These are phyloP conservation scores for Colletotrichum tropicale DNA, from an alignment of 2,329 filamentous ascomycete genomes.

Conservation along the genomic window DNA sequence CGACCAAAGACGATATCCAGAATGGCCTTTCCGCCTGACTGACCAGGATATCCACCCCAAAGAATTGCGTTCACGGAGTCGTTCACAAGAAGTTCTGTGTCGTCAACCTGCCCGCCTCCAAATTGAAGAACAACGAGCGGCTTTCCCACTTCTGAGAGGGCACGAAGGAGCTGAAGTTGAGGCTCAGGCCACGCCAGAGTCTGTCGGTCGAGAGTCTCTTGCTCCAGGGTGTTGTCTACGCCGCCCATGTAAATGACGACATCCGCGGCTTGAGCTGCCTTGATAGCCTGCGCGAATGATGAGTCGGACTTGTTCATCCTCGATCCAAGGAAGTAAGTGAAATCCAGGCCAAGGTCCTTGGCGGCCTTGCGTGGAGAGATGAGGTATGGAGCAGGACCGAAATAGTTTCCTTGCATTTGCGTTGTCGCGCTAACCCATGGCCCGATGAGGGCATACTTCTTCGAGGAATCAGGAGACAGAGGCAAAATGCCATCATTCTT, in stretches of 20 bases:
- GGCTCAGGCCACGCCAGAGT: conserved; percentile 10
- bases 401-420: conserved; percentile 23
- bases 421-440: conserved; percentile 37
- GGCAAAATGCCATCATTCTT: conserved; percentile 60
- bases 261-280: conserved; percentile 60
- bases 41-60: conserved; percentile 65
- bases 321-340: conserved; percentile 32
- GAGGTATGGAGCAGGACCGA: conserved; percentile 24
- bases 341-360: conserved; percentile 30
- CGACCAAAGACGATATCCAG: conserved; percentile 58
- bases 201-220: conserved; percentile 63
- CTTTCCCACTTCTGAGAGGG: conserved; percentile 42
- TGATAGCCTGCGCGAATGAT: conserved; percentile 51
- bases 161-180: conserved; percentile 8
- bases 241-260: conserved; percentile 62
- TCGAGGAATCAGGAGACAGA: conserved; percentile 33
- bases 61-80: conserved; percentile 54
- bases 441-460: conserved; percentile 34
- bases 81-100: conserved; percentile 50
- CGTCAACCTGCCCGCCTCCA: conserved; percentile 59
- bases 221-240: conserved; percentile 52
- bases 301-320: conserved; percentile 26
- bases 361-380: conserved; percentile 22
- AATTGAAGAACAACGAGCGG: conserved; percentile 57
- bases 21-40: conserved; percentile 61